Evolutionary conservation across 2,329 filamentous ascomycete species (phyloP), one percentile per base, ranked within the genome.

Genomic region (Huntiella omanensis): DNA sequence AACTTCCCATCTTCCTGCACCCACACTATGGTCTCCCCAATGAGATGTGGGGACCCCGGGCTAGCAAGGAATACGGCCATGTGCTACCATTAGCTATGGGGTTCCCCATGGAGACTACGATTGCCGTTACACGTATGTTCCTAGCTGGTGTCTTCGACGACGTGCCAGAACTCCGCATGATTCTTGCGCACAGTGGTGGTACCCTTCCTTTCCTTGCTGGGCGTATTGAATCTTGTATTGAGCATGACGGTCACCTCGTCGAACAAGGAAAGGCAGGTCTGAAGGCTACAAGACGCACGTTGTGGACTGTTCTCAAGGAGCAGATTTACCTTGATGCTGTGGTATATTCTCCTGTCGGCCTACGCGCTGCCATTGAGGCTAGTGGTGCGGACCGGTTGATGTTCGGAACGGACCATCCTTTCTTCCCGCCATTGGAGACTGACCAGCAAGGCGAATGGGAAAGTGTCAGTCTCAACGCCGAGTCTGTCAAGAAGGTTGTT

Each of bases 261-360:
- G 65, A 68, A 1, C 70, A 77, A 50, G 79, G 77, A 7, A 75
- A 70, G 55, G 63, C 68, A 1, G 60, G 65, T 10, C 56, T 61
- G 15, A 55, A 52, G 3, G 35, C 43, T 2, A 43, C 16, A 17
- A 62, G 77, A 49, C 55, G 71, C 57, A 68, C 67, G 13, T 56
- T 71, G 48, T 77, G 67, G 74, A 61, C 68, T 64, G 68, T 65
- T 13, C 64, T 80, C 33, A 65, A 64, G 54, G 77, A 75, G 52
- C 91, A 94, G 62, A 73, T 94, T 40, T 91, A 86, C 57, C 70
- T 95, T 1, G 86, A 94, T 61, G 85, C 85, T 0, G 86, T 93
- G 11, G 73, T 92, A 5, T 86, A 91, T 59, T 83, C 79, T 0
- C 75, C 80, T 40, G 75, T 83, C 7, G 82, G 80, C 0, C 59